These are phyloP conservation scores for Besnoitia besnoiti DNA, from an alignment of 169 alveolate genomes.

Conservation along the genomic window DNA sequence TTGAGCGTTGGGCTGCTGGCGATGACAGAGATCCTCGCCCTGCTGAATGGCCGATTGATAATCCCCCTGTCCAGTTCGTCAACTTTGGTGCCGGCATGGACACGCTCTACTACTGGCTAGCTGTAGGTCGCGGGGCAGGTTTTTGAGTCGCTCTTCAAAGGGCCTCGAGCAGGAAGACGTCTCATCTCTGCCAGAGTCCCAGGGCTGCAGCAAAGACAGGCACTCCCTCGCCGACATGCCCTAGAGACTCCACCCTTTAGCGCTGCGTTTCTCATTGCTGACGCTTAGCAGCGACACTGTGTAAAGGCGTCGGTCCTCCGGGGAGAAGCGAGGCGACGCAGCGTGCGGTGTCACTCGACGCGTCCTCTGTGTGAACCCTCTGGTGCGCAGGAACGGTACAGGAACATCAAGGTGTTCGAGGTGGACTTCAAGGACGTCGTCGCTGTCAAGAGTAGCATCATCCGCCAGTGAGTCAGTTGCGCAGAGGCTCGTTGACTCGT, in stretches of 20 bases:
- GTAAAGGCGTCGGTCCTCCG: too few relatives aligned
- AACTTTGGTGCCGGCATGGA: constrained; percentile 12
- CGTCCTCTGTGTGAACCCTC: too few relatives aligned
- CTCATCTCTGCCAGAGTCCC: too few relatives aligned
- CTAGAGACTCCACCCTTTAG: too few relatives aligned
- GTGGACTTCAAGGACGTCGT: constrained; percentile 13
- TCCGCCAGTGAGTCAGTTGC: background rate
- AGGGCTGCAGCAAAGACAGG: too few relatives aligned
- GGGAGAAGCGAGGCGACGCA: too few relatives aligned
- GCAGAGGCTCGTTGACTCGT: background rate
- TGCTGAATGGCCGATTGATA: background rate
- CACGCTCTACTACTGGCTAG: constrained; percentile 6
- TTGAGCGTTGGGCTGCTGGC: background rate
- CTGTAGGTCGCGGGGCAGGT: background rate
- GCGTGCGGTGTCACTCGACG: too few relatives aligned
- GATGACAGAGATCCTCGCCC: background rate
- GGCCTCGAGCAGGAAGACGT: too few relatives aligned
- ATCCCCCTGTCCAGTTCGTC: background rate
- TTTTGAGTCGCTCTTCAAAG: background rate
- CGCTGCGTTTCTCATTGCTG: too few relatives aligned
- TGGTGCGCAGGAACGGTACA: constrained; percentile 22
- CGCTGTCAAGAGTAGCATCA: background rate
- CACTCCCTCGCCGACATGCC: too few relatives aligned
- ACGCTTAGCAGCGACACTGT: too few relatives aligned
- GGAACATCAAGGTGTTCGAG: background rate